Conservation (phyloP, 202 grass and related monocot species). For the Brachypodium distachyon region DNA sequence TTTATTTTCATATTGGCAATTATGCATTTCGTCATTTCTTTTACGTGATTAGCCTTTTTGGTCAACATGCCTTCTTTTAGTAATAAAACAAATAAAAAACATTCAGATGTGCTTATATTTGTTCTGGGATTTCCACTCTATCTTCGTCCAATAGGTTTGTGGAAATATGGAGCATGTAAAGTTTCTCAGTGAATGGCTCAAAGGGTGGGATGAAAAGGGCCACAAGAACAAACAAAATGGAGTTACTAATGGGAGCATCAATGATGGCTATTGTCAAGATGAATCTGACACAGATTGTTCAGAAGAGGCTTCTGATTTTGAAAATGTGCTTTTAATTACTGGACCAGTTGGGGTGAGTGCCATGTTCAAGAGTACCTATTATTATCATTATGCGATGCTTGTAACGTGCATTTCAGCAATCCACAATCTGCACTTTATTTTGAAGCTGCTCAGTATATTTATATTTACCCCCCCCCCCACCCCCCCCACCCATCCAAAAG, state of each 20-base stretch:
- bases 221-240: constrained; percentile 35
- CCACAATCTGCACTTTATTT: constrained; percentile 2
- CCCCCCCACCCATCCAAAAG: not conserved
- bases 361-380: not conserved
- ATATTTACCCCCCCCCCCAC: not conserved
- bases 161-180: constrained; percentile 68
- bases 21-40: constrained; percentile 7
- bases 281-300: constrained; percentile 60
- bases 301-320: constrained; percentile 34
- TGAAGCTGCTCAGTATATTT: not conserved
- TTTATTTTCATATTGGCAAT: not conserved
- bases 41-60: constrained; percentile 7
- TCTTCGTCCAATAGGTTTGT: constrained; percentile 63
- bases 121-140: constrained; percentile 5
- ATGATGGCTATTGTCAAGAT: constrained; percentile 41
- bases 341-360: constrained; percentile 86
- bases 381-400: constrained; percentile 1
- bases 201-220: constrained; percentile 72
- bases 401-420: not conserved
- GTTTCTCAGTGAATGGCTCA: constrained; percentile 77
- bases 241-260: constrained; percentile 34
- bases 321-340: constrained; percentile 87
- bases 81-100: constrained; percentile 5
- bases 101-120: constrained; percentile 15
- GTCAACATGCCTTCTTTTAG: not conserved